These are phyloP conservation scores for Fraxinus excelsior DNA, from an alignment of 257 asterid species.

Conservation along the genomic window DNA sequence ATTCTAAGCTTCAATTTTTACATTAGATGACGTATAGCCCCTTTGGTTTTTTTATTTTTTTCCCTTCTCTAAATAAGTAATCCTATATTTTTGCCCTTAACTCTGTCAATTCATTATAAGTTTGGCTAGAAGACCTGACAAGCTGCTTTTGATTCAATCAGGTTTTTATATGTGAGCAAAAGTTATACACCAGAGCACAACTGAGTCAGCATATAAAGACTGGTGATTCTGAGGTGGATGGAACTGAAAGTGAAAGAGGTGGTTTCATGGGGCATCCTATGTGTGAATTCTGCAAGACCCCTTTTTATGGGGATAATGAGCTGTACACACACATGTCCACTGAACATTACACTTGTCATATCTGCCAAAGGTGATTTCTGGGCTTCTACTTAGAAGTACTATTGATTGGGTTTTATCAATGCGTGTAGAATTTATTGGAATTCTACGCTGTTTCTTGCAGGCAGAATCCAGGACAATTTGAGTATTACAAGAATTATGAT, in stretches of 20 bases:
- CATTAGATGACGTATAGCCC: neutral
- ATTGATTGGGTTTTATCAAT: constrained; percentile 13
- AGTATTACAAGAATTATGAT: constrained; percentile 87
- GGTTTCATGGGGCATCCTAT: constrained; percentile 94
- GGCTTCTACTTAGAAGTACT: constrained; percentile 1
- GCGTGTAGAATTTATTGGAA: constrained; percentile 1
- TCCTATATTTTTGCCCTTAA: neutral
- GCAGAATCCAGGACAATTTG: constrained; percentile 93
- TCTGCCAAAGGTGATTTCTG: constrained; percentile 77
- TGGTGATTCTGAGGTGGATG: constrained; percentile 98
- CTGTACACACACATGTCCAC: constrained; percentile 89
- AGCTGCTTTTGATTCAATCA: constrained; percentile 32
- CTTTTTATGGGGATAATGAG: constrained; percentile 95
- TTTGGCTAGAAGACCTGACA: constrained; percentile 19
- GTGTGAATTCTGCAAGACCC: constrained; percentile 84
- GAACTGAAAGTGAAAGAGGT: constrained; percentile 96
- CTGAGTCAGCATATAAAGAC: constrained; percentile 73
- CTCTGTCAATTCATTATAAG: neutral
- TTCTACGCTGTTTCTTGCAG: constrained; percentile 44
- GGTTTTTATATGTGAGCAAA: constrained; percentile 97
- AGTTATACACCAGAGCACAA: constrained; percentile 80
- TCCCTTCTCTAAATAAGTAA: neutral
- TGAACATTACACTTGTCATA: constrained; percentile 92
- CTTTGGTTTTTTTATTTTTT: neutral
- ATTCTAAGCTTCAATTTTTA: neutral